These are phyloP conservation scores for Calocybe cyanea DNA, from an alignment of 768 basidiomycete genomes.

Conservation along the genomic window DNA sequence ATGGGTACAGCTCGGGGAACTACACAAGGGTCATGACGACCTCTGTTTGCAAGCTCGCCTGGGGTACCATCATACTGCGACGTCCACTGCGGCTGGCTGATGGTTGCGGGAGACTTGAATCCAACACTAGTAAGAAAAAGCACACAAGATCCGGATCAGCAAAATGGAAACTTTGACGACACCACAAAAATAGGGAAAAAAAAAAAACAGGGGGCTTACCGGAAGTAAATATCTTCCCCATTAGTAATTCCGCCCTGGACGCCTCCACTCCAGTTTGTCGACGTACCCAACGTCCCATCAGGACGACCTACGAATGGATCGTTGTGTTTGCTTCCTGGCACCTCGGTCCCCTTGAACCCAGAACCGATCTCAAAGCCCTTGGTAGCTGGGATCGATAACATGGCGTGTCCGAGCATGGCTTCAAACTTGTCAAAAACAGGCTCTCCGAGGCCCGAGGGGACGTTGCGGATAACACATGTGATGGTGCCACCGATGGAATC, in stretches of 20 bases:
- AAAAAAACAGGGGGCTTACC: constrained; percentile 47
- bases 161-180: too few species aligned
- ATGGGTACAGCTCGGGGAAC: constrained; percentile 97
- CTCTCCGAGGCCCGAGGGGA: constrained; percentile 91
- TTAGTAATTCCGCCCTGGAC: constrained; percentile 98
- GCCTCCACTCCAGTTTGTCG: constrained; percentile 95
- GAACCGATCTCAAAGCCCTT: constrained; percentile 98
- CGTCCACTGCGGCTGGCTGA: constrained; percentile 86
- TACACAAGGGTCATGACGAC: constrained; percentile 96
- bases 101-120: constrained; percentile 98
- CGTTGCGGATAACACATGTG: constrained; percentile 91
- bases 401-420: constrained; percentile 92
- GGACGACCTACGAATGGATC: constrained; percentile 70
- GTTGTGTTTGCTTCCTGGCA: constrained; percentile 92
- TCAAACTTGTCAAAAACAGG: constrained; percentile 99
- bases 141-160: background rate
- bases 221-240: constrained; percentile 96
- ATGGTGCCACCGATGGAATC: constrained; percentile 99
- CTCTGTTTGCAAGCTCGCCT: constrained; percentile 85
- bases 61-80: constrained; percentile 91
- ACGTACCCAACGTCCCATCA: constrained; percentile 75
- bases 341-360: constrained; percentile 91
- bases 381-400: constrained; percentile 98
- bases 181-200: background rate
- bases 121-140: constrained; percentile 56